Base-by-base conservation (phyloP, 2,329 filamentous ascomycete genomes). In the Chrysoporthe deuterocubensis region DNA sequence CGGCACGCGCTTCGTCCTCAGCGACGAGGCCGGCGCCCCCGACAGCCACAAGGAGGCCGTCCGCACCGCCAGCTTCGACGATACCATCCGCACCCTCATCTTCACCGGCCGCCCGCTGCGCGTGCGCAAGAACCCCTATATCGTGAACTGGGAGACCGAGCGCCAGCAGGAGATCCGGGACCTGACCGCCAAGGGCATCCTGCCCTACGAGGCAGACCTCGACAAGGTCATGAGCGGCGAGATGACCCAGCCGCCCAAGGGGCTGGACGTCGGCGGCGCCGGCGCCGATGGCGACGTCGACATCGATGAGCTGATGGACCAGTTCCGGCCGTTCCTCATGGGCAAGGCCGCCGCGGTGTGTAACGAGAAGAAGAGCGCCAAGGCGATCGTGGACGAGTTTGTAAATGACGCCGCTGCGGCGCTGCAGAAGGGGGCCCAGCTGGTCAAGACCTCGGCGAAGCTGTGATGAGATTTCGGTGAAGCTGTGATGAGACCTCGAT, bases 31-130 rank as follows among this genome's bases (percentile, higher is more conserved):
- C 67, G 95, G 96, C 76, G 96, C 96, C 13, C 93, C 96, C 73
- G 90, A 93, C 80, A 88, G 92, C 59, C 95, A 99, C 86, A 96
- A 98, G 84, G 95, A 99, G 78, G 93, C 95, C 70, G 96, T 99
- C 74, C 89, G 89, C 76, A 97, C 95, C 56, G 89, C 96, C 64
- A 89, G 92, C 74, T 97, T 96, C 79, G 94, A 98, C 81, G 96
- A 99, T 82, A 99, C 97, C 77, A 84, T 98, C 78, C 92, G 93
- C 78, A 99, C 96, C 62, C 93, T 98, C 80, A 99, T 99, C 83
- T 99, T 98, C 87, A 99, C 96, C 67, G 96, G 96, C 66, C 92
- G 96, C 68, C 96, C 96, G 46, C 86, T 99, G 77, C 93, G 96
- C 73, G 96, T 99, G 69, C 91, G 94, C 78, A 96, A 88, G 78